phyloP scores from a whole-genome alignment of 169 alveolate species.

The Plasmodium gaboni region DNA sequence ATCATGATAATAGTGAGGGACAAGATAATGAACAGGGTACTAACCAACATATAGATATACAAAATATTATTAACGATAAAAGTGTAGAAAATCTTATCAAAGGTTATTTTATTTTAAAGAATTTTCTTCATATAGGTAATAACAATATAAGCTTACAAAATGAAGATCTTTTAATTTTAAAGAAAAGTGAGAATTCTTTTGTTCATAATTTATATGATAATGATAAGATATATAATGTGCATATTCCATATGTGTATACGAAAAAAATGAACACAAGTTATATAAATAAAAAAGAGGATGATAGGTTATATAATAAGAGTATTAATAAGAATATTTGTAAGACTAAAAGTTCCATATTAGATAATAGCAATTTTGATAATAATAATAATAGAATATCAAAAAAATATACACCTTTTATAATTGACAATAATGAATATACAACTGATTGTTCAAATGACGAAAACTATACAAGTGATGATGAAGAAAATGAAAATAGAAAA shows the following conservation, averaged over 20 bases:
- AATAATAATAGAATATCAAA: not conserved
- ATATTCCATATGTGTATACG: slow-evolving; percentile 18
- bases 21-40: not conserved
- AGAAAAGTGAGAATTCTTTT: slow-evolving; percentile 41
- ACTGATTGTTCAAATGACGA: not conserved
- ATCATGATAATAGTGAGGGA: too few relatives aligned
- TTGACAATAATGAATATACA: not conserved
- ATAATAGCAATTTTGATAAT: not conserved
- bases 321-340: too few relatives aligned
- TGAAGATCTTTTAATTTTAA: slow-evolving; percentile 39
- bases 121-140: slow-evolving; percentile 37
- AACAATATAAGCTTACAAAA: slow-evolving; percentile 20
- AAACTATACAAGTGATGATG: slow-evolving; percentile 2
- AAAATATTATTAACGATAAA: slow-evolving; percentile 42
- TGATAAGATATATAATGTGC: slow-evolving; percentile 15
- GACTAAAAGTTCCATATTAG: not conserved
- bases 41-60: slow-evolving; percentile 13
- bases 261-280: not conserved
- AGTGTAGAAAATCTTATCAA: slow-evolving; percentile 43
- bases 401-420: not conserved
- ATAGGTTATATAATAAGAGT: not conserved
- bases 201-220: slow-evolving; percentile 15
- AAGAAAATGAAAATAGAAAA: slow-evolving; percentile 11
- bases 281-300: not conserved
- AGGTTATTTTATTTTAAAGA: slow-evolving; percentile 34